Percentiles rank a stretch among this genome's conserved stretches.
These are phyloP conservation scores for Corylus heterophylla DNA, from an alignment of 306 rosid species.

Conservation along the genomic window DNA sequence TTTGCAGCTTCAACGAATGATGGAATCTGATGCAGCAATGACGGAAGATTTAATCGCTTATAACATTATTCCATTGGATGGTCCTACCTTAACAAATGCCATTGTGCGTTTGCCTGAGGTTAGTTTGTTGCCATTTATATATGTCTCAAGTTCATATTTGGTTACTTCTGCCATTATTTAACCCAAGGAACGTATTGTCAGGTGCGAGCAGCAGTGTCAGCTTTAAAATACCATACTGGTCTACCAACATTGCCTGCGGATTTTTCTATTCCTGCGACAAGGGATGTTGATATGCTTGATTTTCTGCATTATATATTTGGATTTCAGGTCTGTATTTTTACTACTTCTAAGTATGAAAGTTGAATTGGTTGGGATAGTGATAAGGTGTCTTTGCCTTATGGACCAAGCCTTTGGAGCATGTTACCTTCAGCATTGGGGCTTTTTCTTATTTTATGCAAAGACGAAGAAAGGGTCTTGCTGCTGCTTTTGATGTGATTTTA, in stretches of 20 bases:
- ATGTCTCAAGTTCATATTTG: constrained; percentile 13
- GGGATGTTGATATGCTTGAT: constrained; percentile 73
- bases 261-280: constrained; percentile 51
- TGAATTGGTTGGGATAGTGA: background rate
- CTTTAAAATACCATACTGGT: constrained; percentile 61
- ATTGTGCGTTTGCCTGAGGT: constrained; percentile 72
- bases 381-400: background rate
- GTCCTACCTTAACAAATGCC: constrained; percentile 68
- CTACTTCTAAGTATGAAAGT: background rate
- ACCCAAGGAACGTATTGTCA: constrained; percentile 30
- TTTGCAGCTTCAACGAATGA: constrained; percentile 72
- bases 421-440: background rate
- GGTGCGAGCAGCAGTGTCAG: constrained; percentile 89
- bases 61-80: constrained; percentile 89
- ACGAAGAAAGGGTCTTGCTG: background rate
- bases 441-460: background rate
- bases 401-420: background rate
- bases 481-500: background rate
- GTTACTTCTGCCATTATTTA: constrained; percentile 17
- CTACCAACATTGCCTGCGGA: constrained; percentile 75
- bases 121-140: constrained; percentile 22
- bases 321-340: constrained; percentile 68
- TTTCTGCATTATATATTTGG: constrained; percentile 83
- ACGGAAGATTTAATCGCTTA: constrained; percentile 84
- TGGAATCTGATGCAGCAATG: constrained; percentile 89